These are phyloP conservation scores for Boletus rubroflammeus DNA, from an alignment of 768 basidiomycete genomes.

Conservation along the genomic window DNA sequence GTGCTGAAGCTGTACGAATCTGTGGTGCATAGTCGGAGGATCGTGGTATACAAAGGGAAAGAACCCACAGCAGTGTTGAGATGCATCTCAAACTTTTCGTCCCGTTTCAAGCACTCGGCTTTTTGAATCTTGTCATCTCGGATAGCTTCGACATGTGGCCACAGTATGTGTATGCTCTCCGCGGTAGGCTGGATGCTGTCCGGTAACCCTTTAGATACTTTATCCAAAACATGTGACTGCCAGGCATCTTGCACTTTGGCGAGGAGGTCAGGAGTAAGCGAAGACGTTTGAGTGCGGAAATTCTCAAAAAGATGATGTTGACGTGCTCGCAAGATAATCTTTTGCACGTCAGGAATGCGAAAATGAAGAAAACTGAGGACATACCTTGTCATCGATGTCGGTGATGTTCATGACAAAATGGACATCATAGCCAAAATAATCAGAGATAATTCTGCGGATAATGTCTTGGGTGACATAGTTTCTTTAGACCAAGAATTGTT, in stretches of 20 bases:
- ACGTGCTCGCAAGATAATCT: conserved; percentile 94
- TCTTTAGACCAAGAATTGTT: conserved; percentile 39
- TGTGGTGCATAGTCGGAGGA: conserved; percentile 18
- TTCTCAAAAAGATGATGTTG: conserved; percentile 69
- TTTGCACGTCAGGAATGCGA: conserved; percentile 5
- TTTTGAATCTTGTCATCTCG: conserved; percentile 61
- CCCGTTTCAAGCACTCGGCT: conserved; percentile 63
- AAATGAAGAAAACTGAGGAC: conserved; percentile 10
- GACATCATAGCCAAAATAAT: conserved; percentile 97
- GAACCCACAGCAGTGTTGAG: conserved; percentile 68
- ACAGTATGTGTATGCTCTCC: conserved; percentile 50
- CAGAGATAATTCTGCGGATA: conserved; percentile 69
- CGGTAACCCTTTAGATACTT: conserved; percentile 63
- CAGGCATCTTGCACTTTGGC: conserved; percentile 59
- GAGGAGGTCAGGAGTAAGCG: conserved; percentile 58
- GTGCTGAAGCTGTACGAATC: conserved; percentile 53
- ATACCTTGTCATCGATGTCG: conserved; percentile 98
- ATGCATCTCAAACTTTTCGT: conserved; percentile 94
- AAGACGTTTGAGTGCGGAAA: conserved; percentile 51
- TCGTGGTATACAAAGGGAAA: conserved; percentile 8
- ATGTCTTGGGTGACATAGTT: conserved; percentile 61
- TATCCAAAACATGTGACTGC: conserved; percentile 56
- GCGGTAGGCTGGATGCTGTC: conserved; percentile 42
- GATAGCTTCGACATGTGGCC: conserved; percentile 52
- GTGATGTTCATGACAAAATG: conserved; percentile 99